phyloP scores from a whole-genome alignment of 331 rosid genomes.

The Spiraea crenata region DNA sequence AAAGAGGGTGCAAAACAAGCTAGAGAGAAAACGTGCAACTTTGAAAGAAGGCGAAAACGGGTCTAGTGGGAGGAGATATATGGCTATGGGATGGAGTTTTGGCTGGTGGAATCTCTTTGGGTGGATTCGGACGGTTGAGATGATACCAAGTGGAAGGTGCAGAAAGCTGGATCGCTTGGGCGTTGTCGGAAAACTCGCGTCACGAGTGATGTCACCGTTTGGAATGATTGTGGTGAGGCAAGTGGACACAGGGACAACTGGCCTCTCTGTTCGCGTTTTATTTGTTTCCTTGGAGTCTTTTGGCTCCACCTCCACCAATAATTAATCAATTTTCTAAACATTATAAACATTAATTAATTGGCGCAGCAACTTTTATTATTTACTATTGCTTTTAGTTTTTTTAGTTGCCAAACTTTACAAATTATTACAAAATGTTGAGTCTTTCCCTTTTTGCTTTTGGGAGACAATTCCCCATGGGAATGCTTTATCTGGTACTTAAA shows the following conservation, averaged over 20 bases:
- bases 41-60: not conserved
- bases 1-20: constrained; percentile 13
- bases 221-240: constrained; percentile 44
- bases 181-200: constrained; percentile 57
- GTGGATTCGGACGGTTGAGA: constrained; percentile 16
- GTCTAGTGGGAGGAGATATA: constrained; percentile 28
- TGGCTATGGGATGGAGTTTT: not conserved
- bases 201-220: constrained; percentile 49
- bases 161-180: constrained; percentile 27
- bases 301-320: constrained; percentile 22
- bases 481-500: not conserved
- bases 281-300: constrained; percentile 6
- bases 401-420: constrained; percentile 15
- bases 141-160: constrained; percentile 47
- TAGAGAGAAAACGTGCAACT: not conserved
- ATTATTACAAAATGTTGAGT: constrained; percentile 6
- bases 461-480: not conserved
- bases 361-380: not conserved
- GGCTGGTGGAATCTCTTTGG: no score
- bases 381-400: not conserved
- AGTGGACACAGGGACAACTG: constrained; percentile 42
- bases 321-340: not conserved
- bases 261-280: constrained; percentile 21
- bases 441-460: not conserved
- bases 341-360: not conserved